phyloP scores from a whole-genome alignment of 805 yeast species.

The Pichia manshurica region DNA sequence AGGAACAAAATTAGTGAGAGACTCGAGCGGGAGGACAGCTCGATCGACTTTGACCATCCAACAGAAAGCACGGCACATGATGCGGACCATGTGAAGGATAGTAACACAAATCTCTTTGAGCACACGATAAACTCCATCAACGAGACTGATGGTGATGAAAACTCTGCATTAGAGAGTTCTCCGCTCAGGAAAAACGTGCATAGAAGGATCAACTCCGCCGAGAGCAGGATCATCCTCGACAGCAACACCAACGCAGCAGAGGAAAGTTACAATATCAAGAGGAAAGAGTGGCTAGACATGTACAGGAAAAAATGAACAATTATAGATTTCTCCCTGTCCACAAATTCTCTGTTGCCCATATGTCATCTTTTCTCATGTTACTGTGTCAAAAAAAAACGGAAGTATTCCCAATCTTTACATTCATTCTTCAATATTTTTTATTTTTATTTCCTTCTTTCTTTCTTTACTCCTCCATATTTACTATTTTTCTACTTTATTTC shows the following conservation, averaged over 20 bases:
- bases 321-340: too few species aligned
- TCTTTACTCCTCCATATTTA: neutral
- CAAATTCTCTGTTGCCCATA: too few species aligned
- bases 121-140: neutral
- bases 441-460: too few species aligned
- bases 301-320: constrained; percentile 19
- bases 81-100: neutral
- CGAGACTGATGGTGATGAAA: neutral
- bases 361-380: too few species aligned
- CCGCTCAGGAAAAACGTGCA: constrained; percentile 1
- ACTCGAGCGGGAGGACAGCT: neutral
- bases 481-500: neutral
- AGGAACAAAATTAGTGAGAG: too few species aligned
- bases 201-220: constrained; percentile 7
- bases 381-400: too few species aligned
- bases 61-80: neutral
- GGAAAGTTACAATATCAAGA: constrained; percentile 40
- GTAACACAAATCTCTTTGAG: neutral
- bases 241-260: constrained; percentile 26
- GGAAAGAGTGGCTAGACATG: constrained; percentile 36
- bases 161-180: neutral
- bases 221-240: constrained; percentile 4
- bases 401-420: too few species aligned
- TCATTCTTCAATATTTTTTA: too few species aligned
- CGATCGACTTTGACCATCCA: neutral